Base-by-base conservation (phyloP, 208 protist species). In the Leishmania aethiopica region DNA sequence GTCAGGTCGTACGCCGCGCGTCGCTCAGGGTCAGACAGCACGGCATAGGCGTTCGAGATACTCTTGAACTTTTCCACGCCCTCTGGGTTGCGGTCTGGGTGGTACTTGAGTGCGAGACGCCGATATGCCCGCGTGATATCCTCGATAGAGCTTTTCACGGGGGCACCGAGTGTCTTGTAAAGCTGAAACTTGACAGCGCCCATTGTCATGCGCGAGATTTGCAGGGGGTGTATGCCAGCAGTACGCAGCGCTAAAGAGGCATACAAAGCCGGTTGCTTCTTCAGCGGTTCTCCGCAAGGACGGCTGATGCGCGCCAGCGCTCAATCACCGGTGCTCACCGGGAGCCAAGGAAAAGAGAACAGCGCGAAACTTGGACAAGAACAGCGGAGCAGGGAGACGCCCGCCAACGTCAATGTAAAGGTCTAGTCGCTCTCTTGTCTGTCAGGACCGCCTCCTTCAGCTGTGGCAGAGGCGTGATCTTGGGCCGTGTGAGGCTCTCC, bases 11-110 rank as follows among this genome's bases (percentile, higher is more conserved):
- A 99, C 8, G 99, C 77, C n/a, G 88, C 76, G 42, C 98, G 93
- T 82, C 99, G 99, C 75, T 99, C 85, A 11, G 80, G 47, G 78
- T 99, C 98, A 77, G 80, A 90, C 13, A 99, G 92, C 2, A 99
- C 89, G n/a, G 98, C 94, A 85, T 99, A 99, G 40, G 99, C 99
- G 72, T 96, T 91, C 49, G 92, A 91, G 62, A 99, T 96, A 59
- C 88, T 75, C 75, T 96, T 96, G 85, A 98, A 98, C 77, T 94
- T 89, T 40, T 96, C 89, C 49, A 82, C 85, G 47, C 95, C 95
- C 59, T 96, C 88, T 0, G 90, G 93, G 82, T 98, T 97, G 64
- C 92, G 91, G 55, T 98, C 96, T 7, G 96, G 96, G 83, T 98
- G 96, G 86, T 93, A 97, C 76, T 95, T 76, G 3, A 97, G 85